Base-by-base conservation (phyloP, 768 basidiomycete genomes). In the Mycena kentingensis region DNA sequence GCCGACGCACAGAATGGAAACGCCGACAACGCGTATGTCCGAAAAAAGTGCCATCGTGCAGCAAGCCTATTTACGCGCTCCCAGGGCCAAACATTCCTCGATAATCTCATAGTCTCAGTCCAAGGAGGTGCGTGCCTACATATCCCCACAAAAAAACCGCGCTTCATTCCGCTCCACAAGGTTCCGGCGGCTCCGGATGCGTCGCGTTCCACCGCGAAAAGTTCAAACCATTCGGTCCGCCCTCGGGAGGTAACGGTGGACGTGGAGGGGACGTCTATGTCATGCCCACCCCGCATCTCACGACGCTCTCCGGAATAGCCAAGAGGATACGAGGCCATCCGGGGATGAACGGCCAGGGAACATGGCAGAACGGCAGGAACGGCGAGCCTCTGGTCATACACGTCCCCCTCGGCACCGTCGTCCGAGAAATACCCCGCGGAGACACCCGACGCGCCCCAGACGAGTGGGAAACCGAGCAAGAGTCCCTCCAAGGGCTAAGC, bases 181-280 rank as follows among this genome's bases (percentile, higher is more conserved):
- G 93, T 15, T 84, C 80, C 62, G 95, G 95, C 18, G 96, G 96
- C 0, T 77, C 92, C 51, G 96, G 96, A 21, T 91, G 93, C 57
- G 91, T 88, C 21, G 94, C 96, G 5, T 97, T 98, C 62, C 88
- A 94, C 63, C 84, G 92, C 51, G 93, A 96, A 71, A 91, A 92
- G 65, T 93, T 81, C 69, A 83, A 82, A 51, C 82, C 87, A 1
- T 80, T 83, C 55, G 92, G 93, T 0, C 93, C 94, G 1, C 93
- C 96, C 0, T 95, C 93, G 10, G 96, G 96, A 1, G 96, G 95
- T 1, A 89, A 90, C 54, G 96, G 96, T 15, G 96, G 94, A 2
- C 79, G 80, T 39, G 96, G 95, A 24, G 93, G 91, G 4, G 85
- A 88, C 62, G 84, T 98, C 27, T 93, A 93, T 65, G 79, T 98